Evolutionary conservation across 768 basidiomycete species (phyloP).

Genomic region (Tricholoma flavovirens): DNA sequence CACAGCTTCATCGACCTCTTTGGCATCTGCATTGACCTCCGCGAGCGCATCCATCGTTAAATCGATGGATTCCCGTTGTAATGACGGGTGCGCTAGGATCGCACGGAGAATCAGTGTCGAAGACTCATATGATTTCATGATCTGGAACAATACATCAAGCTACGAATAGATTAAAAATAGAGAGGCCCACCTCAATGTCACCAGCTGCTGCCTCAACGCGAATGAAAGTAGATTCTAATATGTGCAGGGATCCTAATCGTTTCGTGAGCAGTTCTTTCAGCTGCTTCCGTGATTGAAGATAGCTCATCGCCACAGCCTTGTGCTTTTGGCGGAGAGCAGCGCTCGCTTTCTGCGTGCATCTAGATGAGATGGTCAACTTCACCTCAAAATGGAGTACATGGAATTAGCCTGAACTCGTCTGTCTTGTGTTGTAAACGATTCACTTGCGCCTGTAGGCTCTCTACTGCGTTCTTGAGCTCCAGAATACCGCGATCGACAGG

Average conservation of each 20-base stretch:
- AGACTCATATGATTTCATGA: conserved; percentile 80
- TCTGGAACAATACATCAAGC: conserved; percentile 29
- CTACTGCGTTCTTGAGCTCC: conserved; percentile 68
- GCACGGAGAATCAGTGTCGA: conserved; percentile 73
- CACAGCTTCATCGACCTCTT: conserved; percentile 78
- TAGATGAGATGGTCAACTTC: conserved; percentile 22
- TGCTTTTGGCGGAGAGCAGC: conserved; percentile 62
- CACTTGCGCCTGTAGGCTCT: conserved; percentile 63
- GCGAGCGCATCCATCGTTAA: conserved; percentile 85
- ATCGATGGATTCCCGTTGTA: conserved; percentile 76
- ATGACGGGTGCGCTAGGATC: conserved; percentile 73
- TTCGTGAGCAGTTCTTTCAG: conserved; percentile 74
- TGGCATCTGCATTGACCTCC: conserved; percentile 75
- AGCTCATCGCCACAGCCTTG: conserved; percentile 66
- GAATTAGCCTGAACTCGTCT: conserved; percentile 47
- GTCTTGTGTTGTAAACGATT: conserved; percentile 65
- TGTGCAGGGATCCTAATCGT: conserved; percentile 67
- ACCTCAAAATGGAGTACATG: background rate
- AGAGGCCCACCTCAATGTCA: conserved; percentile 69
- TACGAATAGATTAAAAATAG: background rate
- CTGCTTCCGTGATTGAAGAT: conserved; percentile 77
- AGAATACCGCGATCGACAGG: conserved; percentile 80
- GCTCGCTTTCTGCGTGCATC: conserved; percentile 63
- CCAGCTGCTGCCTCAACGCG: conserved; percentile 86
- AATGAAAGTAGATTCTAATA: conserved; percentile 69